phyloP scores from a whole-genome alignment of 176 grass and related monocot species.

The Bromus sterilis region DNA sequence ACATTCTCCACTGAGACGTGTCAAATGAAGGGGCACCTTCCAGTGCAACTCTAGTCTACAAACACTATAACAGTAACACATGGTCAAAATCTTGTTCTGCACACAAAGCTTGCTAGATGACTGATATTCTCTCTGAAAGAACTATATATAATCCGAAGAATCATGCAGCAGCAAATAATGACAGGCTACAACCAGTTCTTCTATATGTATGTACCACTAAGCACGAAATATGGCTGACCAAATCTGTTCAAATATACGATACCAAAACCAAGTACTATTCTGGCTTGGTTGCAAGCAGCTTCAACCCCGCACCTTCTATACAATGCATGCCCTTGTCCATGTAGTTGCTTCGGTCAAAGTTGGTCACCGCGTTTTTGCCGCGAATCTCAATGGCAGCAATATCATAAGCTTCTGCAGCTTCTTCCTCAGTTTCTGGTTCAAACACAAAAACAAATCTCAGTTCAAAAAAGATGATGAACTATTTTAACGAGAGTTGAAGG shows the following conservation, averaged over 20 bases:
- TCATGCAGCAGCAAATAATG: constrained; percentile 24
- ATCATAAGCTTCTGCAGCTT: constrained; percentile 93
- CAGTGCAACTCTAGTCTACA: constrained; percentile 13
- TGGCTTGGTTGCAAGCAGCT: constrained; percentile 38
- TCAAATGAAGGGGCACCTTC: constrained; percentile 4
- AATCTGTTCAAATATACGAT: constrained; percentile 11
- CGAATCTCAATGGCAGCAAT: constrained; percentile 91
- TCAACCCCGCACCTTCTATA: constrained; percentile 47
- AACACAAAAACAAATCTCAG: constrained; percentile 1
- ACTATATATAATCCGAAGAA: constrained; percentile 6
- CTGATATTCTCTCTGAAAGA: neutral
- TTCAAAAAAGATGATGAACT: neutral
- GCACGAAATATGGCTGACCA: constrained; percentile 9
- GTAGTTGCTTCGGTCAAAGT: constrained; percentile 97
- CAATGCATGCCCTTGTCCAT: constrained; percentile 41
- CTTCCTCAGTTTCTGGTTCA: constrained; percentile 86
- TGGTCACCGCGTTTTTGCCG: constrained; percentile 83
- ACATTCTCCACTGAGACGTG: neutral
- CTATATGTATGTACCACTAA: constrained; percentile 52
- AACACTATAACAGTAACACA: constrained; percentile 26
- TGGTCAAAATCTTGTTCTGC: constrained; percentile 24
- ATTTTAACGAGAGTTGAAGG: neutral
- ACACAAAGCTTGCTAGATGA: constrained; percentile 6
- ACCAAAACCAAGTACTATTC: constrained; percentile 8
- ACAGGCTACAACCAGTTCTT: constrained; percentile 37